A percentile compares a stretch with the other conserved stretches of the same genome.
phyloP scores from a whole-genome alignment of 2,329 filamentous ascomycete species.

The Blastomyces parvus region DNA sequence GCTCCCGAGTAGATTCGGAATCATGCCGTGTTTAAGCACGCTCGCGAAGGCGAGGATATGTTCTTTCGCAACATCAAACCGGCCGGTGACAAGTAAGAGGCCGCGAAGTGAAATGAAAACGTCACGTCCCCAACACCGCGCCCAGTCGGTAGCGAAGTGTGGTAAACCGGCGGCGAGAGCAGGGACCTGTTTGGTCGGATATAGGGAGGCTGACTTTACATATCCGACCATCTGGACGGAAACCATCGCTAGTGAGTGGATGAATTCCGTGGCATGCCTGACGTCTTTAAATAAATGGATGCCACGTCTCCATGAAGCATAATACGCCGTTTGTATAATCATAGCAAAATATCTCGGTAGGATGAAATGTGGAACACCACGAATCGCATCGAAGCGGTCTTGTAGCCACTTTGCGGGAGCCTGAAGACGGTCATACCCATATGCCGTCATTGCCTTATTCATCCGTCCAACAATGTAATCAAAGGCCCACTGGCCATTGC shows the following conservation, averaged over 20 bases:
- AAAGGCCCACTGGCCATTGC: constrained; percentile 82
- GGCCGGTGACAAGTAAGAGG: constrained; percentile 80
- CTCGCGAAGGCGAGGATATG: constrained; percentile 93
- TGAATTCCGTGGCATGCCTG: constrained; percentile 72
- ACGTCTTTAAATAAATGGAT: constrained; percentile 75
- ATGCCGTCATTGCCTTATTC: constrained; percentile 57
- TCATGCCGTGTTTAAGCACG: constrained; percentile 96
- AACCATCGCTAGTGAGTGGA: constrained; percentile 81
- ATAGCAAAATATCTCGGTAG: constrained; percentile 89
- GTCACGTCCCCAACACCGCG: constrained; percentile 92
- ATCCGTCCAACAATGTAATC: constrained; percentile 78
- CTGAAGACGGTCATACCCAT: constrained; percentile 53
- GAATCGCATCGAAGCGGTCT: constrained; percentile 75
- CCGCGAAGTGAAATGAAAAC: constrained; percentile 93
- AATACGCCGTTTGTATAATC: constrained; percentile 77
- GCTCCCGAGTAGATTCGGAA: constrained; percentile 83
- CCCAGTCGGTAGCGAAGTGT: constrained; percentile 90
- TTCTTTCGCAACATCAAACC: constrained; percentile 80
- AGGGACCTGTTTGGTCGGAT: constrained; percentile 73
- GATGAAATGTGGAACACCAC: constrained; percentile 76
- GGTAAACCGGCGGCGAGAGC: constrained; percentile 86
- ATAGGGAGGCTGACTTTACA: constrained; percentile 82
- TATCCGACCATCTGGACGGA: constrained; percentile 84
- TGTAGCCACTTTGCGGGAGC: constrained; percentile 68
- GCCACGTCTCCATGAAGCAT: constrained; percentile 66